A percentile compares a stretch with the other conserved stretches of the same genome.
Conservation (phyloP, 805 yeast species). For the Schizosaccharomyces japonicus region DNA sequence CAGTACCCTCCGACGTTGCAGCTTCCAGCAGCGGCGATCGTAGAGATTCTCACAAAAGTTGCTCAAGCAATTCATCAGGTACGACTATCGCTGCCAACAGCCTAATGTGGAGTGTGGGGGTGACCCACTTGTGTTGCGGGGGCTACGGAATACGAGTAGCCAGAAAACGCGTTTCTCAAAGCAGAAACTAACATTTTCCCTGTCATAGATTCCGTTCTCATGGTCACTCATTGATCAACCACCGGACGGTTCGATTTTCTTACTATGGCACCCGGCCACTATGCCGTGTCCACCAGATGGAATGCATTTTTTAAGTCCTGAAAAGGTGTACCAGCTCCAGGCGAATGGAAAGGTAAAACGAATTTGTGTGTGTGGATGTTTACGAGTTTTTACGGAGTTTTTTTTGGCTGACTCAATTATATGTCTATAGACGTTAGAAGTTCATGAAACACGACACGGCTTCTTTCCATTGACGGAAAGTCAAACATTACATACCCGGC, state of each 20-base stretch:
- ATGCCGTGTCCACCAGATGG: slow-evolving; percentile 3
- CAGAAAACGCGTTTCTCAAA: no score
- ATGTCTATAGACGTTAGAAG: neutral
- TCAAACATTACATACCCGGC: neutral
- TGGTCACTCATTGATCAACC: neutral
- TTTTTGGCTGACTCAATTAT: no score
- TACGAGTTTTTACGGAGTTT: neutral
- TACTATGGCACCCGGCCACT: neutral
- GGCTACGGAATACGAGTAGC: no score
- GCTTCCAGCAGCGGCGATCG: neutral
- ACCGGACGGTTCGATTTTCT: neutral
- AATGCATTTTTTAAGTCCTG: slow-evolving; percentile 1
- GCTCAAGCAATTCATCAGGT: slow-evolving; percentile 1
- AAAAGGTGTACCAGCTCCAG: neutral
- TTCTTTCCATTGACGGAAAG: neutral
- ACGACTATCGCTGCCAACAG: no score
- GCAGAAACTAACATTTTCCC: neutral
- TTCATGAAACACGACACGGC: slow-evolving; percentile 1
- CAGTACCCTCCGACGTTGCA: neutral
- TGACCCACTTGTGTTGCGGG: no score
- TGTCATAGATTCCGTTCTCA: neutral
- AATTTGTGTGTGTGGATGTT: no score
- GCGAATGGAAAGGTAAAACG: neutral
- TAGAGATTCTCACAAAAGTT: neutral
- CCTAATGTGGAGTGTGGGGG: no score